These are phyloP conservation scores for Dendrobium chrysotoxum DNA, from an alignment of 106 monocot species.

Conservation along the genomic window DNA sequence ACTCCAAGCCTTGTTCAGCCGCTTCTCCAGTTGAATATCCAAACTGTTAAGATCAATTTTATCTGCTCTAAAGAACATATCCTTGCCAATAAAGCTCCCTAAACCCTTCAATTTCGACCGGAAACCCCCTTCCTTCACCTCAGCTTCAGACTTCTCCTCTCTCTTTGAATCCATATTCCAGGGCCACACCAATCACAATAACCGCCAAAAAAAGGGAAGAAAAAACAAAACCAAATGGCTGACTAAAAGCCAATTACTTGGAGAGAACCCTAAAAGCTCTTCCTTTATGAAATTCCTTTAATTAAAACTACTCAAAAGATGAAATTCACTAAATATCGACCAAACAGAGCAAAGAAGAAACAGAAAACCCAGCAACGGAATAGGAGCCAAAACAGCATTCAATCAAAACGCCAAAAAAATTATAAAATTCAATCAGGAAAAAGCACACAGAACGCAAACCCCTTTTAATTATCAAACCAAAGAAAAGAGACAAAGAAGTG, in stretches of 20 bases:
- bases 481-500: background rate
- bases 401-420: background rate
- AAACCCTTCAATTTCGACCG: conserved; percentile 36
- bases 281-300: too few relatives aligned
- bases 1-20: conserved; percentile 52
- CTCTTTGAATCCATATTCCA: background rate
- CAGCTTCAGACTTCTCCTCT: background rate
- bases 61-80: conserved; percentile 65
- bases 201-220: background rate
- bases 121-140: conserved; percentile 9
- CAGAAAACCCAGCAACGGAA: background rate
- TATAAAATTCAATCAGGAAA: background rate
- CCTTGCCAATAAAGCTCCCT: conserved; percentile 53
- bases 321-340: background rate
- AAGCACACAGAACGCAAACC: background rate
- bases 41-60: conserved; percentile 85
- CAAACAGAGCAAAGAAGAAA: background rate
- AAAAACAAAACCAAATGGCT: background rate
- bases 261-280: too few relatives aligned
- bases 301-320: too few relatives aligned
- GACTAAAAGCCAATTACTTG: too few relatives aligned
- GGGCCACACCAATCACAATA: background rate
- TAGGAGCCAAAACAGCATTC: background rate
- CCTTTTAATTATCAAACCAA: background rate
- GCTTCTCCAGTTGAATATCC: conserved; percentile 73